Evolutionary conservation across 768 basidiomycete genomes (phyloP).

Genomic region (Hygrocybe coccinea): DNA sequence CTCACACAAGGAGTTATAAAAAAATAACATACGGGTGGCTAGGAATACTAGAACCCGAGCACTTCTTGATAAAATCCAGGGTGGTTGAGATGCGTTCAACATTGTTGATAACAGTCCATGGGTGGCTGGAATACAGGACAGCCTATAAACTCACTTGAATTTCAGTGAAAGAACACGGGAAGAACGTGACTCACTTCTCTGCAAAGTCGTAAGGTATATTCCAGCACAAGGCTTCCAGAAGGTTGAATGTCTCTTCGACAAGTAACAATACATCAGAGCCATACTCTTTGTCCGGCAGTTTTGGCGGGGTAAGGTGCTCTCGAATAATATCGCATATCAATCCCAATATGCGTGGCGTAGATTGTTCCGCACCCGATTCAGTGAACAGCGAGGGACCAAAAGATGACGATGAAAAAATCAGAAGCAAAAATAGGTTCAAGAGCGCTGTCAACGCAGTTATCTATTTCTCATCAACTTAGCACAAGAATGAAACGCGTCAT

Average conservation of each 20-base stretch:
- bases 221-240: slow-evolving; percentile 55
- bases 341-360: slow-evolving; percentile 30
- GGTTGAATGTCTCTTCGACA: slow-evolving; percentile 37
- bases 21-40: slow-evolving; percentile 46
- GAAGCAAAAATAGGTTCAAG: slow-evolving; percentile 46
- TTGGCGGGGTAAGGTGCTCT: slow-evolving; percentile 34
- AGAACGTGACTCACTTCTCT: slow-evolving; percentile 29
- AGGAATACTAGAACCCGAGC: slow-evolving; percentile 50
- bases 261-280: slow-evolving; percentile 20
- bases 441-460: slow-evolving; percentile 43
- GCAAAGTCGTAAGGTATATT: slow-evolving; percentile 41
- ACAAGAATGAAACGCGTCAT: neutral
- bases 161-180: neutral
- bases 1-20: neutral
- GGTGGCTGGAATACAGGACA: slow-evolving; percentile 36
- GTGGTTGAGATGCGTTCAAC: slow-evolving; percentile 48
- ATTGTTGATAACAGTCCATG: slow-evolving; percentile 43
- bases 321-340: slow-evolving; percentile 41
- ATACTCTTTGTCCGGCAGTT: slow-evolving; percentile 23
- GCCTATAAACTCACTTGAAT: slow-evolving; percentile 25
- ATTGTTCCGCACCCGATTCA: slow-evolving; percentile 17
- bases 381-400: slow-evolving; percentile 40
- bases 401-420: slow-evolving; percentile 46
- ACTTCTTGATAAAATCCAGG: slow-evolving; percentile 45
- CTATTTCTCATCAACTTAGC: slow-evolving; percentile 30